Percentiles rank a stretch among this genome's conserved stretches.
Conservation (phyloP, 108 stramenopile genomes). For the Stephanodiscus triporus region DNA sequence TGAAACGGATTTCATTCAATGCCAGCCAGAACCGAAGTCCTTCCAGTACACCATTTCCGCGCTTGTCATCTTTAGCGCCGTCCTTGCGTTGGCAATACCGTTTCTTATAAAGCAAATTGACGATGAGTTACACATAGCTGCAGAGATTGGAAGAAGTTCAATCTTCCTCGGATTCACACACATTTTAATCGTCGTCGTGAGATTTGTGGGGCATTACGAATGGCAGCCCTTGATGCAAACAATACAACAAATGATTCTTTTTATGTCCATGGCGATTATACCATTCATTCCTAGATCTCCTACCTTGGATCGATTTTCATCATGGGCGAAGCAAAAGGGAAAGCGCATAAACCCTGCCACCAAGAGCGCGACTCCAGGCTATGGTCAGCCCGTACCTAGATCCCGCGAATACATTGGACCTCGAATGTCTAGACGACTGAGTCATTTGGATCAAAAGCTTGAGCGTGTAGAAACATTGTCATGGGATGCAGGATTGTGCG, state of each 20-base stretch:
- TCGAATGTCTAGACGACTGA: neutral
- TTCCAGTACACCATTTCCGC: slow-evolving; percentile 20
- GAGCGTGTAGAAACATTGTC: slow-evolving; percentile 27
- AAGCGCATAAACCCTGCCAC: slow-evolving; percentile 25
- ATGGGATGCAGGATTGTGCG: slow-evolving; percentile 52
- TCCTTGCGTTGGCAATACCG: slow-evolving; percentile 16
- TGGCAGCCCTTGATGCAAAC: slow-evolving; percentile 44
- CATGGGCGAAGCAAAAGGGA: slow-evolving; percentile 18
- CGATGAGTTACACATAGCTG: slow-evolving; percentile 43
- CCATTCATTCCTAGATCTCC: slow-evolving; percentile 35
- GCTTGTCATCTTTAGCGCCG: slow-evolving; percentile 14
- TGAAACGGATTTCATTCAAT: slow-evolving; percentile 22
- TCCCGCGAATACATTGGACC: slow-evolving; percentile 7
- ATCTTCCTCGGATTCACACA: slow-evolving; percentile 35
- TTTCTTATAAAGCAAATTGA: slow-evolving; percentile 22
- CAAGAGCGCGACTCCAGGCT: slow-evolving; percentile 34
- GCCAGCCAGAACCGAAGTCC: slow-evolving; percentile 12
- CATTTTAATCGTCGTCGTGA: slow-evolving; percentile 25
- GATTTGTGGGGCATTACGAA: slow-evolving; percentile 23
- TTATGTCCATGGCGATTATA: slow-evolving; percentile 40
- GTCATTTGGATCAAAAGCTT: neutral
- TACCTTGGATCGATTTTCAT: neutral
- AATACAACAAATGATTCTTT: slow-evolving; percentile 51
- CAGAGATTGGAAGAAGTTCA: slow-evolving; percentile 41
- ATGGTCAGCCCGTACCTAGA: slow-evolving; percentile 40